Evolutionary conservation across 2,329 filamentous ascomycete species (phyloP), one percentile per base, ranked within the genome.

Genomic region (Ceratocystis diversiconidia): DNA sequence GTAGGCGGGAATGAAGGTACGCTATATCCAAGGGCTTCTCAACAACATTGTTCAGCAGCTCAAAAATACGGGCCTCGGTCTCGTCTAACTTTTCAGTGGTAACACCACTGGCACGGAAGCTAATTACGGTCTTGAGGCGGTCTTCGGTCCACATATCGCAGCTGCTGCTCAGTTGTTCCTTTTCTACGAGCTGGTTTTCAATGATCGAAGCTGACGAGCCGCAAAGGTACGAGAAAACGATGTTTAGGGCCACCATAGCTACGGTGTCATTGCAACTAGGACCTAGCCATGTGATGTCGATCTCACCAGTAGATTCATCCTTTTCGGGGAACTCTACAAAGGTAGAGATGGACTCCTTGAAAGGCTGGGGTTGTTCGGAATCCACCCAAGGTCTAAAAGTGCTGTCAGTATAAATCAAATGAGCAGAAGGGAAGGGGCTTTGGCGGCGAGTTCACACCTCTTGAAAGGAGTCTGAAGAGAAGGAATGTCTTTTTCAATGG

Each of bases 241-340:
- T 84, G 69, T 89, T 88, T 2, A 96, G 77, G 1, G 92, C 94
- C 15, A 86, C 86, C 10, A 83, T 82, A 50, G 82, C 78, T 28
- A 89, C 73, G 1, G 82, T 74, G 70, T 96, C 85, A 64, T 83
- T 88, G 74, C 88, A 91, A 70, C 87, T 81, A 0, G 94, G 94
- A 0, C 94, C 94, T 65, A 97, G 85, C 76, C 95, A 96, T 1
- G 83, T 88, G 22, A 96, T 85, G 61, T 90, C 78, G 62, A 97
- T 85, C 73, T 97, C 92, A 46, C 94, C 94, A 65, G 86, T 89
- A 0, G 90, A 92, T 73, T 99, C 94, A 70, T 99, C 94, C 71
- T 96, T 92, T 73, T 99, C 94, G 0, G 94, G 94, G 71, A 99
- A 99, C 69, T 95, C 87, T 32, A 95, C 87, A 0, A 82, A 90